Percentiles rank a stretch among this genome's conserved stretches.
phyloP scores from a whole-genome alignment of 352 stramenopile genomes.

The Globisporangium perplexum region DNA sequence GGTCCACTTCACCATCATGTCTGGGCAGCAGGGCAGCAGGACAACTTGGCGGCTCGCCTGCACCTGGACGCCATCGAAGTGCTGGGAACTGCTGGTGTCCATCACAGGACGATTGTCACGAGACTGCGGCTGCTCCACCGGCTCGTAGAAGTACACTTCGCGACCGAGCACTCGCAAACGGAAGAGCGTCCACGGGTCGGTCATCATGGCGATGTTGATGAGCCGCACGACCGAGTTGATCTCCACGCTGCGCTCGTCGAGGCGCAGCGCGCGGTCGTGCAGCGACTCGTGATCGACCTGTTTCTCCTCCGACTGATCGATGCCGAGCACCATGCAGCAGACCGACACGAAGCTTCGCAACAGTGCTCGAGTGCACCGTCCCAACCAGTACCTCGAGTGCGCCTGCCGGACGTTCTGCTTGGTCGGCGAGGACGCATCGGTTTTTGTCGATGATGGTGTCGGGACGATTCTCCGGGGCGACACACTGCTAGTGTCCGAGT shows the following conservation, averaged over 20 bases:
- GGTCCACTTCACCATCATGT: slow-evolving; percentile 23
- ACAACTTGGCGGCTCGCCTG: slow-evolving; percentile 8
- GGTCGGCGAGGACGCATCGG: not conserved
- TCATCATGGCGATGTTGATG: slow-evolving; percentile 47
- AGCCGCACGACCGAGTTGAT: slow-evolving; percentile 23
- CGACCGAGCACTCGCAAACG: slow-evolving; percentile 20
- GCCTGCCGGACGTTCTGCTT: not conserved
- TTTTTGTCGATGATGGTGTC: not conserved
- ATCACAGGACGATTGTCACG: not conserved
- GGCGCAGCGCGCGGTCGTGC: slow-evolving; percentile 6
- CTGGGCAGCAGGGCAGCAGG: slow-evolving; percentile 23
- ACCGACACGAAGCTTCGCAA: not conserved
- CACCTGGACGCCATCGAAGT: not conserved
- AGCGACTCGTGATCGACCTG: slow-evolving; percentile 2
- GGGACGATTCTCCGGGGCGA: not conserved
- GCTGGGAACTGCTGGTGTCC: not conserved
- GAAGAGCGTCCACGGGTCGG: slow-evolving; percentile 29
- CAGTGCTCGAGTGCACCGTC: not conserved
- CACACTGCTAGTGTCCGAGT: not conserved
- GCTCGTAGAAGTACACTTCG: slow-evolving; percentile 28
- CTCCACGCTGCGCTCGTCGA: slow-evolving; percentile 15
- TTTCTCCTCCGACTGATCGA: slow-evolving; percentile 6
- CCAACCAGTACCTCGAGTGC: not conserved
- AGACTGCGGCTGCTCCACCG: not conserved
- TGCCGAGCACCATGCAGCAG: slow-evolving; percentile 3